A percentile compares a stretch with the other conserved stretches of the same genome.
Evolutionary conservation across 805 yeast genomes (phyloP).

Genomic region (Spathaspora girioi): DNA sequence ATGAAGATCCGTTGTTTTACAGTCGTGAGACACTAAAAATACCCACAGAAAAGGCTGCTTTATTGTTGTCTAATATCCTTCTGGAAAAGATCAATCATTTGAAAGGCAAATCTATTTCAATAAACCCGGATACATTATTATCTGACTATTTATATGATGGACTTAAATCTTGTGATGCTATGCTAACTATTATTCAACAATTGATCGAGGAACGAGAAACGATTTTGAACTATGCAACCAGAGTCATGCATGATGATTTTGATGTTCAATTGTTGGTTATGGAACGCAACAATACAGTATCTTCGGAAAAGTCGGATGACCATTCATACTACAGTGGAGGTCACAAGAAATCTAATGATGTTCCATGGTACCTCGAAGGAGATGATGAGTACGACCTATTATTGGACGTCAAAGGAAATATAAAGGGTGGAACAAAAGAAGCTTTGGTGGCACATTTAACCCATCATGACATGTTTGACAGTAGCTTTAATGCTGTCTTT

Average conservation of each 20-base stretch:
- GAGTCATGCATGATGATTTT: conserved; percentile 74
- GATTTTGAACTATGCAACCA: conserved; percentile 66
- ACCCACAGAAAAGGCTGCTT: conserved; percentile 49
- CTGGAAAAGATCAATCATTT: conserved; percentile 39
- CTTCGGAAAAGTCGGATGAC: conserved; percentile 35
- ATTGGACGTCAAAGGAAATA: conserved; percentile 64
- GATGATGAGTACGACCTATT: conserved; percentile 55
- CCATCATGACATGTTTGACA: conserved; percentile 61
- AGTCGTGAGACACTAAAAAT: conserved; percentile 34
- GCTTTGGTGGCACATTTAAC: conserved; percentile 81
- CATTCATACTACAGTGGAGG: conserved; percentile 30
- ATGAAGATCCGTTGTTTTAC: conserved; percentile 46
- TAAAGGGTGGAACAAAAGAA: conserved; percentile 79
- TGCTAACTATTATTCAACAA: conserved; percentile 46
- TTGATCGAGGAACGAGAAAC: conserved; percentile 69
- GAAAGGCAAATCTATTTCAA: conserved; percentile 30
- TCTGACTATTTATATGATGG: conserved; percentile 35
- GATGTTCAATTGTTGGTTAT: conserved; percentile 54
- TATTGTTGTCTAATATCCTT: conserved; percentile 44
- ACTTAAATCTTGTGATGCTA: conserved; percentile 27
- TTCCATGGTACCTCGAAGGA: conserved; percentile 71
- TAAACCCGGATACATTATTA: conserved; percentile 38
- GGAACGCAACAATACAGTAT: conserved; percentile 40
- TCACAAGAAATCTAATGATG: conserved; percentile 34
- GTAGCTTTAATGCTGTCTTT: conserved; percentile 64